These are phyloP conservation scores for Penicillium sp. DNA, from an alignment of 2,329 filamentous ascomycete genomes.

Conservation along the genomic window DNA sequence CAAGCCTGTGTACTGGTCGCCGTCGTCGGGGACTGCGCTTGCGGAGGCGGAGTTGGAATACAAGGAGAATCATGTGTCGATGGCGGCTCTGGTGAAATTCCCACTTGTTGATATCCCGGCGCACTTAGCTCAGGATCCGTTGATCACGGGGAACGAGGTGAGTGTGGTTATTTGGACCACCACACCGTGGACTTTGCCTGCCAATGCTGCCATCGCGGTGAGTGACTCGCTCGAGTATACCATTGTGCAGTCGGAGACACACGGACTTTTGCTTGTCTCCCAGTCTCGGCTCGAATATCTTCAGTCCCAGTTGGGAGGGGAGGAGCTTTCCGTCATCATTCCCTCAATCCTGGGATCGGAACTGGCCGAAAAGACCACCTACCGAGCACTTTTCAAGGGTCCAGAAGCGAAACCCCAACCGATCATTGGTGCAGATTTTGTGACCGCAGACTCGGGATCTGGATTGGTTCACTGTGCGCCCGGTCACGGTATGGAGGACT, in stretches of 20 bases:
- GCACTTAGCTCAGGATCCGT: conserved; percentile 41
- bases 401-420: conserved; percentile 58
- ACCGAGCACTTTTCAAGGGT: conserved; percentile 68
- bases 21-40: conserved; percentile 62
- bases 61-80: conserved; percentile 59
- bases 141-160: conserved; percentile 52
- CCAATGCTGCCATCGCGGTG: conserved; percentile 85
- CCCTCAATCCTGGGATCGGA: conserved; percentile 62
- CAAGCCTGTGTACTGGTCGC: conserved; percentile 66
- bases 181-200: conserved; percentile 94
- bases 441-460: conserved; percentile 84
- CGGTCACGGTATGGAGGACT: conserved; percentile 96
- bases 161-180: conserved; percentile 97
- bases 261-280: conserved; percentile 68
- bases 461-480: conserved; percentile 94
- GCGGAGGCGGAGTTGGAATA: conserved; percentile 66
- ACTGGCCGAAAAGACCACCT: conserved; percentile 61
- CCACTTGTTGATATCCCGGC: conserved; percentile 56
- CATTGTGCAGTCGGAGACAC: conserved; percentile 57
- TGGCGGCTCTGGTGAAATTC: conserved; percentile 69
- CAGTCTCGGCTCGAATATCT: conserved; percentile 64
- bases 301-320: conserved; percentile 48
- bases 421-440: conserved; percentile 82
- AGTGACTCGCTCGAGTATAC: conserved; percentile 71
- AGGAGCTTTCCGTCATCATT: conserved; percentile 51